phyloP scores from a whole-genome alignment of 2,329 filamentous ascomycete species.

The Ophiocordyceps sinensis region DNA sequence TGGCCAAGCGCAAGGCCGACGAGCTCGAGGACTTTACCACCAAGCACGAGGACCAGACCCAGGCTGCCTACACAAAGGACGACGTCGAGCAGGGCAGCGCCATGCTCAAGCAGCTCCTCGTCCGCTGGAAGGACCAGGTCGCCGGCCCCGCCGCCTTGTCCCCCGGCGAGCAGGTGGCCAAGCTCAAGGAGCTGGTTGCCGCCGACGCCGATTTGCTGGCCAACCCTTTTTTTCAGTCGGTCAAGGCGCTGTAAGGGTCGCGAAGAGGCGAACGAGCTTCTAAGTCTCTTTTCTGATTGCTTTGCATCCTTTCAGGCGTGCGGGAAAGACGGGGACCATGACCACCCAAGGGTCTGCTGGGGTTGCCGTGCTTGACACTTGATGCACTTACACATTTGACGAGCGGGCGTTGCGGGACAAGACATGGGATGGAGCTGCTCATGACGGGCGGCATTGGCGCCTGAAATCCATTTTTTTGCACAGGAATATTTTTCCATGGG shows the following conservation, averaged over 20 bases:
- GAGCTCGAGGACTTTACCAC: conserved; percentile 91
- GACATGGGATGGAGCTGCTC: too few species aligned
- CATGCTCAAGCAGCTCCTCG: conserved; percentile 68
- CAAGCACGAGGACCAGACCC: conserved; percentile 50
- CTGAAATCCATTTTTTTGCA: too few species aligned
- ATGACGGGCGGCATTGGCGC: too few species aligned
- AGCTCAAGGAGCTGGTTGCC: conserved; percentile 67
- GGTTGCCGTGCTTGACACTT: too few species aligned
- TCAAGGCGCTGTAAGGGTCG: conserved; percentile 34
- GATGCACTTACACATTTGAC: too few species aligned
- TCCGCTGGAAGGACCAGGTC: conserved; percentile 73
- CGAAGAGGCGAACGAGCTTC: background rate
- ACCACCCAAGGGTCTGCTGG: too few species aligned
- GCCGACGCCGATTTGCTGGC: conserved; percentile 49
- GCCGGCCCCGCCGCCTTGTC: conserved; percentile 40
- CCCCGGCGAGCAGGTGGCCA: conserved; percentile 61
- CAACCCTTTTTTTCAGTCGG: conserved; percentile 58
- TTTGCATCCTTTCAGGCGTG: too few species aligned
- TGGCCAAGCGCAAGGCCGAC: conserved; percentile 98
- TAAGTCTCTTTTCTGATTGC: too few species aligned
- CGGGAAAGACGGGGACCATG: too few species aligned
- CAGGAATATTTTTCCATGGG: too few species aligned
- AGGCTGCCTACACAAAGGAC: conserved; percentile 53
- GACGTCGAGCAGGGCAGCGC: conserved; percentile 83
- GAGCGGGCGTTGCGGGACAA: too few species aligned